Base-by-base conservation (phyloP, 805 yeast genomes). In the Starmerella khaoyaiensis region DNA sequence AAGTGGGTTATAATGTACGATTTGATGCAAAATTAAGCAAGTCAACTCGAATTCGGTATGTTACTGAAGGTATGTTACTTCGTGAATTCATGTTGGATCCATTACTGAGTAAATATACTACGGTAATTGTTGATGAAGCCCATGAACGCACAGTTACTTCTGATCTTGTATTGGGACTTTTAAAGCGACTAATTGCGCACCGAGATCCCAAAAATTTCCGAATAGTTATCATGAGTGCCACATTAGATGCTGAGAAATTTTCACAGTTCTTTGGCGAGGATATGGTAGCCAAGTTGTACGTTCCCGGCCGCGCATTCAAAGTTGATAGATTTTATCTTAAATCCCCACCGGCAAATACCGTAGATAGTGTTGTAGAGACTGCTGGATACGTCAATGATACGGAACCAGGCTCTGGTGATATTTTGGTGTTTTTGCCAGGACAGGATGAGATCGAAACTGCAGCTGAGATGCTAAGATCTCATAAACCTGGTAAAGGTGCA, bases 51-150 rank as follows among this genome's bases (percentile, higher is more conserved):
- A 60, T 90, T 48, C 82, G 83, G 54, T 90, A 83, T 54, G 62
- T 87, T 31, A 90, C 98, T 0, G 98, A 90, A 63, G 98, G 98
- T 75, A 87, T 90, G 97, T 68, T 90, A 16, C 60, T 90, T 39
- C 71, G 98, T 55, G 97, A 90, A 56, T 59, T 86, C 45, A 79
- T 87, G 90, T 59, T 80, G 42, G 82, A 81, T 51, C 69, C 71
- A 2, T 53, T 59, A 9, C 60, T 90, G 25, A 58, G 67, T 2
- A 71, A 71, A 43, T 90, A 87, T 58, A 65, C 78, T 20, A 76
- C 84, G 0, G 68, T 90, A 8, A 66, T 90, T 31, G 75, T 90
- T 34, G 98, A 90, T 65, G 98, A 90, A 63, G 98, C 97, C 3
- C 98, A 90, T 63, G 98, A 90, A 62, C 71, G 98, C 55, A 87